phyloP scores from a whole-genome alignment of 2,329 filamentous ascomycete genomes.

The Exophiala sp. region DNA sequence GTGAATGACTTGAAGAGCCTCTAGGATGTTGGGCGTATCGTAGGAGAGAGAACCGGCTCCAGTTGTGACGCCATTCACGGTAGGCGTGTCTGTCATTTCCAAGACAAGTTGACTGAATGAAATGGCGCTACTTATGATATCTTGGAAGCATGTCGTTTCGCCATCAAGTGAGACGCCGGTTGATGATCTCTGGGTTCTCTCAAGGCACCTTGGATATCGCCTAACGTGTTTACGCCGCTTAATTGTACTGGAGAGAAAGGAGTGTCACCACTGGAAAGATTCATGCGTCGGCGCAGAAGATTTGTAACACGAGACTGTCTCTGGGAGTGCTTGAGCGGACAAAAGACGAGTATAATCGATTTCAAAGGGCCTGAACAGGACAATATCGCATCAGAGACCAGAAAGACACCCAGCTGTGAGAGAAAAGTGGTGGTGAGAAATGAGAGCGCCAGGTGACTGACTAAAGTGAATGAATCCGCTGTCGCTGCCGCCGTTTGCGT shows the following conservation, averaged over 20 bases:
- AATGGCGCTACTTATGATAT: not conserved
- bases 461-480: no score
- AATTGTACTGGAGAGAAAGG: not conserved
- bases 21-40: conserved; percentile 56
- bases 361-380: not conserved
- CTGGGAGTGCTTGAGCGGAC: not conserved
- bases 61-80: conserved; percentile 7
- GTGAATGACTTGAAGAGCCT: conserved; percentile 84
- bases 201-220: no score
- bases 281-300: not conserved
- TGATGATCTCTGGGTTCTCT: no score
- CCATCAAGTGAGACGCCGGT: no score
- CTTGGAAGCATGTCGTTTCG: conserved; percentile 13
- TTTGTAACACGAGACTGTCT: not conserved
- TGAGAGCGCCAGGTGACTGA: no score
- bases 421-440: no score
- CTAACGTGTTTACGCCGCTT: no score
- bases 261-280: not conserved
- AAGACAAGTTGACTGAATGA: not conserved
- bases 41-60: conserved; percentile 7
- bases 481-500: not conserved
- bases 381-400: no score
- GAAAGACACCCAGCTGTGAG: no score
- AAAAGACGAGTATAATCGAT: not conserved
- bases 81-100: conserved; percentile 14